phyloP scores from a whole-genome alignment of 164 flowering plant species.

The Dillenia turbinata region DNA sequence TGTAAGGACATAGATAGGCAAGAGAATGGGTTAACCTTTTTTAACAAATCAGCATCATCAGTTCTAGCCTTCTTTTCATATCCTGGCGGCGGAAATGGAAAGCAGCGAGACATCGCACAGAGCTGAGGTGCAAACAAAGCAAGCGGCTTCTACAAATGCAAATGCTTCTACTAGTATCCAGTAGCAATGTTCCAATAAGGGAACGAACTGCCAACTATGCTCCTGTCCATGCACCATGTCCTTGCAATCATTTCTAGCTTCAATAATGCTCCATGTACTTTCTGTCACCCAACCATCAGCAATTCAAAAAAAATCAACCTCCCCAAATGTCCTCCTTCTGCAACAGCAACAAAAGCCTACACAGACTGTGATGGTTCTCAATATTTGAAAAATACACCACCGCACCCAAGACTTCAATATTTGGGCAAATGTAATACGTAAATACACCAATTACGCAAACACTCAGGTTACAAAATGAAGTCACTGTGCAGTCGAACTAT shows the following conservation, averaged over 20 bases:
- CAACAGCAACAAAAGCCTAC: neutral
- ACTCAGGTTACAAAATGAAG: neutral
- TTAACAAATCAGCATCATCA: constrained; percentile 52
- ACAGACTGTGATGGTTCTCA: neutral
- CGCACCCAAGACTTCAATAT: constrained; percentile 1
- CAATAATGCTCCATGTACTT: constrained; percentile 31
- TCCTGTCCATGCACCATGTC: constrained; percentile 87
- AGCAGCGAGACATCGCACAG: constrained; percentile 97
- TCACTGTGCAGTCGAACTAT: constrained; percentile 6
- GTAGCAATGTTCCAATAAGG: constrained; percentile 36
- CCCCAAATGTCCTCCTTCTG: neutral
- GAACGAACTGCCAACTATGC: constrained; percentile 52
- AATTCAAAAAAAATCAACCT: constrained; percentile 10
- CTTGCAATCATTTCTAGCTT: constrained; percentile 66
- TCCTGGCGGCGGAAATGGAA: constrained; percentile 98
- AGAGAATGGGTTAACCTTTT: constrained; percentile 45
- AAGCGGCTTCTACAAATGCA: constrained; percentile 19
- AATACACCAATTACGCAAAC: neutral
- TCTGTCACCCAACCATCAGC: constrained; percentile 7
- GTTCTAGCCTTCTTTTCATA: constrained; percentile 70
- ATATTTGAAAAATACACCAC: neutral
- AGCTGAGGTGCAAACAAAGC: constrained; percentile 18
- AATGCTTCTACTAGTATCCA: constrained; percentile 30
- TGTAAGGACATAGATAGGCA: neutral
- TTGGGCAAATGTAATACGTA: constrained; percentile 5